These are phyloP conservation scores for Lophium mytilinum DNA, from an alignment of 495 filamentous ascomycete species.

Conservation along the genomic window DNA sequence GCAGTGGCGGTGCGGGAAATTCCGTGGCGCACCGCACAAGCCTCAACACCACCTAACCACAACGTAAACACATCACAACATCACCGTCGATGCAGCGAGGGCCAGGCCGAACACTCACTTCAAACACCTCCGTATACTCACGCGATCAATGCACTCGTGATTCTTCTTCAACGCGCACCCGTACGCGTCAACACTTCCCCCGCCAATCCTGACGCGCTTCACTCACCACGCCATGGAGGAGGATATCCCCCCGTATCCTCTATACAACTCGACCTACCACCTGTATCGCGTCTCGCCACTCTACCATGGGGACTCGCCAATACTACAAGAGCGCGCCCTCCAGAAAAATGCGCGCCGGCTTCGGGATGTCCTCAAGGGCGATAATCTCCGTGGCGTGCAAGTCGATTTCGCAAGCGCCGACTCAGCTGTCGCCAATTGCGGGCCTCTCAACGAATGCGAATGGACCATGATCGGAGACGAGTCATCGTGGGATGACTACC, in stretches of 20 bases:
- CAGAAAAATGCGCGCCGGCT: constrained; percentile 26
- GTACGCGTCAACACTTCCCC: neutral
- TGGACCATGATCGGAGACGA: constrained; percentile 31
- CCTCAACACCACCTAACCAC: constrained; percentile 1
- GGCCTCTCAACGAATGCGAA: constrained; percentile 26
- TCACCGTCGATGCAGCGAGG: neutral
- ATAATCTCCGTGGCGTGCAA: constrained; percentile 29
- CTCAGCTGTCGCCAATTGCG: constrained; percentile 11
- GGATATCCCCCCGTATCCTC: constrained; percentile 18
- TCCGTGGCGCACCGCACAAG: neutral
- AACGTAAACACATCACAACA: neutral
- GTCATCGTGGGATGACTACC: constrained; percentile 20
- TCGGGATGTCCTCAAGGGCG: constrained; percentile 25
- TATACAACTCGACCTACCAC: constrained; percentile 24
- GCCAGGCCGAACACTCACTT: neutral
- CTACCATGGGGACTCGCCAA: constrained; percentile 22
- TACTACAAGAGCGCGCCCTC: constrained; percentile 19
- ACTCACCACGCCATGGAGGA: constrained; percentile 1
- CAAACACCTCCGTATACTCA: neutral
- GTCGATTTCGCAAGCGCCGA: constrained; percentile 18
- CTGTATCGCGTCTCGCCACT: constrained; percentile 34
- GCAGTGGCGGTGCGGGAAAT: neutral
- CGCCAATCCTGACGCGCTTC: neutral
- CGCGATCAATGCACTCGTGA: neutral
- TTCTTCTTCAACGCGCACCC: neutral